phyloP scores from a whole-genome alignment of 495 filamentous ascomycete species.

The Parathielavia hyrcaniae region DNA sequence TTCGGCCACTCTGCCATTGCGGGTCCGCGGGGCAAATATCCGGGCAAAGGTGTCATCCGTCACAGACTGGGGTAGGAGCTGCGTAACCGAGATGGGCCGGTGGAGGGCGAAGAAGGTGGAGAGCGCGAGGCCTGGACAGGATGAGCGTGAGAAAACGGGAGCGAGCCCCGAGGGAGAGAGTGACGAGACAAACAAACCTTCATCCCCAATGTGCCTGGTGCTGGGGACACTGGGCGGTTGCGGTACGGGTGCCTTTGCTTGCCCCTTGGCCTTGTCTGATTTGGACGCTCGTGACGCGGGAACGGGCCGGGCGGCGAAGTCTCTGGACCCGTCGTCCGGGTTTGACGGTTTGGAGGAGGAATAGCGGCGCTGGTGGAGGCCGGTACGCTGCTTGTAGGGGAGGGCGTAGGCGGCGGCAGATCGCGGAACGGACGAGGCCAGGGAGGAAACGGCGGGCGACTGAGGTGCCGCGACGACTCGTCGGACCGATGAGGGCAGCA shows the following conservation, averaged over 20 bases:
- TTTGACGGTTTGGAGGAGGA: conserved; percentile 56
- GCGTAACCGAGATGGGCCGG: conserved; percentile 83
- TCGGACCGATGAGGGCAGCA: conserved; percentile 50
- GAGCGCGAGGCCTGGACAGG: conserved; percentile 64
- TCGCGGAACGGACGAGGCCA: conserved; percentile 34
- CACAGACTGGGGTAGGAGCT: conserved; percentile 65
- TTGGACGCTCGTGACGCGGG: conserved; percentile 37
- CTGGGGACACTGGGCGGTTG: conserved; percentile 75
- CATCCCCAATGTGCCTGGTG: conserved; percentile 68
- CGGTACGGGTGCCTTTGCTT: conserved; percentile 38
- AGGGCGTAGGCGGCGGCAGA: conserved; percentile 33
- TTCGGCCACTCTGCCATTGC: conserved; percentile 49
- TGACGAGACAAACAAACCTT: conserved; percentile 53
- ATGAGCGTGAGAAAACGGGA: not conserved
- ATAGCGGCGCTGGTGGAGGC: conserved; percentile 43
- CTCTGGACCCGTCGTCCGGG: conserved; percentile 46
- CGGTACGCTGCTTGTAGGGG: conserved; percentile 31
- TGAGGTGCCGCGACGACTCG: conserved; percentile 42
- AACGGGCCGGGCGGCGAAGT: conserved; percentile 38
- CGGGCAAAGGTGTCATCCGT: conserved; percentile 68
- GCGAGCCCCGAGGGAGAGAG: conserved; percentile 3
- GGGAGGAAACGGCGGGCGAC: conserved; percentile 34
- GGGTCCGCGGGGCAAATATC: conserved; percentile 63
- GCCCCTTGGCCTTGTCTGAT: conserved; percentile 44
- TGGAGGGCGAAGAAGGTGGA: conserved; percentile 95